phyloP scores from a whole-genome alignment of 1,284 basidiomycete genomes.

The Puccinia sorghi region DNA sequence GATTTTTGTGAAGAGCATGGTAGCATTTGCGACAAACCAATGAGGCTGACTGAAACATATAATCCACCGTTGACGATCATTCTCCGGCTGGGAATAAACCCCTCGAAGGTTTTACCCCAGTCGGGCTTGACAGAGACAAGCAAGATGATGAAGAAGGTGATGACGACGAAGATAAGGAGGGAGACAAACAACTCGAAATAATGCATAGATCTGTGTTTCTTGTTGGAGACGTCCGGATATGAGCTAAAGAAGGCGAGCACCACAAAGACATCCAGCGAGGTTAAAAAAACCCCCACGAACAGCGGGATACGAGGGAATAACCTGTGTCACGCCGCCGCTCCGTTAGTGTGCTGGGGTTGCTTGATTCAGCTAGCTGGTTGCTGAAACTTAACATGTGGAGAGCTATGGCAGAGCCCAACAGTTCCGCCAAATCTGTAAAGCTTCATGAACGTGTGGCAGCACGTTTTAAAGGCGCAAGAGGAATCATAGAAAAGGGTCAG shows the following conservation, averaged over 20 bases:
- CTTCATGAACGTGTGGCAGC: conserved; percentile 46
- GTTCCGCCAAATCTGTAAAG: conserved; percentile 63
- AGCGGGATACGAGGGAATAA: conserved; percentile 77
- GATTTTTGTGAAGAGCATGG: neutral
- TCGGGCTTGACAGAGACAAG: conserved; percentile 72
- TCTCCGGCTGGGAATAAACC: conserved; percentile 73
- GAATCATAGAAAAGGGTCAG: neutral
- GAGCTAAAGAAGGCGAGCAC: conserved; percentile 62
- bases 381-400: conserved; percentile 65
- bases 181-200: conserved; percentile 71
- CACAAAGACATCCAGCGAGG: conserved; percentile 78
- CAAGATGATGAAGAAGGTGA: conserved; percentile 78
- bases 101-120: conserved; percentile 79
- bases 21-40: conserved; percentile 57
- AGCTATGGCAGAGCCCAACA: conserved; percentile 77
- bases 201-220: conserved; percentile 56
- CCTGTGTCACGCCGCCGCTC: conserved; percentile 53
- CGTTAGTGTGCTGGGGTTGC: neutral
- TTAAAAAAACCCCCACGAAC: conserved; percentile 79
- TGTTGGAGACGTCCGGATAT: conserved; percentile 54
- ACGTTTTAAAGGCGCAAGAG: neutral
- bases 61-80: conserved; percentile 68
- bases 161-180: conserved; percentile 71
- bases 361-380: neutral
- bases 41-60: conserved; percentile 71